Evolutionary conservation across 495 filamentous ascomycete genomes (phyloP).

Genomic region (Parathielavia hyrcaniae): DNA sequence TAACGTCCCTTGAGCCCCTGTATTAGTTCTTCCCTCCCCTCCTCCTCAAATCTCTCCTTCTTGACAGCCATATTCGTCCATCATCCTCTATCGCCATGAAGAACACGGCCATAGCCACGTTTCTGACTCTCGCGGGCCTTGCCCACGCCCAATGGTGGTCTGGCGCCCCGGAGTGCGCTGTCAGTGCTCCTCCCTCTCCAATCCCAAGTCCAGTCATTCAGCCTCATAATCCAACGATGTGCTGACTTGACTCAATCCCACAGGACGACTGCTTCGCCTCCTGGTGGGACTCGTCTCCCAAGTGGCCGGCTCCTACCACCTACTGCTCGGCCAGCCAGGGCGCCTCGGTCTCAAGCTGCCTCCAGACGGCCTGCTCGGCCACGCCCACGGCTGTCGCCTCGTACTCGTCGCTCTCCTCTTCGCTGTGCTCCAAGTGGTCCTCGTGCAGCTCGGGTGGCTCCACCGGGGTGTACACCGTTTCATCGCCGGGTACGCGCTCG

Average conservation of each 20-base stretch:
- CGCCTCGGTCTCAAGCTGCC: conserved; percentile 33
- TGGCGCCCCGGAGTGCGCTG: conserved; percentile 42
- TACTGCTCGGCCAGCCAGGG: conserved; percentile 39
- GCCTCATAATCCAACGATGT: no score
- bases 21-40: no score
- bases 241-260: background rate
- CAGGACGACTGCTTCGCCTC: conserved; percentile 43
- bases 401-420: conserved; percentile 38
- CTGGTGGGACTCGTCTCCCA: conserved; percentile 29
- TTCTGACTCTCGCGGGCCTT: conserved; percentile 18
- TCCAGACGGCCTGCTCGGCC: conserved; percentile 35
- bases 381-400: conserved; percentile 37
- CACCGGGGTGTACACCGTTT: conserved; percentile 40
- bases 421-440: conserved; percentile 36
- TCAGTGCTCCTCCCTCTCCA: conserved; percentile 25
- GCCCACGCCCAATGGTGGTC: conserved; percentile 35
- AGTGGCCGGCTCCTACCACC: conserved; percentile 42
- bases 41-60: background rate
- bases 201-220: no score
- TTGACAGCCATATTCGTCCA: background rate
- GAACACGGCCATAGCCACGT: conserved; percentile 9
- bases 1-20: background rate
- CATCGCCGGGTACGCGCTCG: conserved; percentile 21
- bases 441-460: conserved; percentile 37
- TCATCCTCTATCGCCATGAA: conserved; percentile 17